Percentiles rank a stretch among this genome's conserved stretches.
Conservation (phyloP, 495 filamentous ascomycete genomes). For the Penicillium roqueforti region DNA sequence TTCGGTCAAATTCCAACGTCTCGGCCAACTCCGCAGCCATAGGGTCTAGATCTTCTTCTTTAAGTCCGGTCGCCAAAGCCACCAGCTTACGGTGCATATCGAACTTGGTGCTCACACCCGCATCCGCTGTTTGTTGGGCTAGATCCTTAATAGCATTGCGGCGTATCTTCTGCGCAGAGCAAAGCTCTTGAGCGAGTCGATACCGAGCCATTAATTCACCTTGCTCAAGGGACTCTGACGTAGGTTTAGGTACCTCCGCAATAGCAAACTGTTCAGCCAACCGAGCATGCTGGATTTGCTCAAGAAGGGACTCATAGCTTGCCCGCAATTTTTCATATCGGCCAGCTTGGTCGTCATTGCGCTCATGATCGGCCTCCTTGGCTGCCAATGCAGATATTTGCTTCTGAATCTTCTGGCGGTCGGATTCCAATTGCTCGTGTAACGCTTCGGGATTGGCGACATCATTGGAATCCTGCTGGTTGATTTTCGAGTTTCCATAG, state of each 20-base stretch:
- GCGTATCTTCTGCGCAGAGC: constrained; percentile 38
- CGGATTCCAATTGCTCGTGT: constrained; percentile 42
- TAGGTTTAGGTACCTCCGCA: constrained; percentile 12
- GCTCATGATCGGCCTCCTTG: constrained; percentile 32
- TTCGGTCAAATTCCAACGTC: constrained; percentile 45
- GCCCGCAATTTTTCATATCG: constrained; percentile 36
- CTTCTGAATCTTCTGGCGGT: constrained; percentile 41
- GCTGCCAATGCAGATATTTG: constrained; percentile 27
- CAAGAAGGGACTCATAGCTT: constrained; percentile 42
- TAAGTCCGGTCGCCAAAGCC: constrained; percentile 46
- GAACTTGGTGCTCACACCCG: constrained; percentile 48
- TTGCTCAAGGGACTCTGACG: constrained; percentile 16
- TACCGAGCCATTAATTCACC: constrained; percentile 30
- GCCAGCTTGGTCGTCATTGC: constrained; percentile 26
- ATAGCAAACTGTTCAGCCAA: constrained; percentile 26
- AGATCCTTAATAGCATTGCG: constrained; percentile 41
- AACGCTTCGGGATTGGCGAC: constrained; percentile 42
- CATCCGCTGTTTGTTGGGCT: constrained; percentile 46
- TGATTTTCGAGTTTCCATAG: constrained; percentile 39
- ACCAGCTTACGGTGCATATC: constrained; percentile 51
- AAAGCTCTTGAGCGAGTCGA: constrained; percentile 35
- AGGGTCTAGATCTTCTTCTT: constrained; percentile 48
- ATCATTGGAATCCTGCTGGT: constrained; percentile 37
- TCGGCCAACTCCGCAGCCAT: constrained; percentile 47
- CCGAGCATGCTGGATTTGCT: constrained; percentile 33